Conservation (phyloP, 148 eudicot genomes). For the Linanthus parryae region DNA sequence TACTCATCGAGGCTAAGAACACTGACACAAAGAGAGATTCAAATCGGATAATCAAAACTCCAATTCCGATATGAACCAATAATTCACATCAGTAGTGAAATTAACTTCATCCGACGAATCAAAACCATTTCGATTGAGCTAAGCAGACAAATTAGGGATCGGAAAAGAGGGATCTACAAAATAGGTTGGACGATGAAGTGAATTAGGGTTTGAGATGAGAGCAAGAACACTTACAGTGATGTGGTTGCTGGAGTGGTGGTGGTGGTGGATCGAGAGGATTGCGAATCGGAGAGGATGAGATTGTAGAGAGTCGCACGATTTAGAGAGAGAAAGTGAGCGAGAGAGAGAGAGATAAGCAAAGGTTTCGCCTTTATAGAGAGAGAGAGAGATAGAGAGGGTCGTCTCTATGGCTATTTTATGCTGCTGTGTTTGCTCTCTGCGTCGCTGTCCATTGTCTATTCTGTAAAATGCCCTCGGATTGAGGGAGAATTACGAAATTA, state of each 20-base stretch:
- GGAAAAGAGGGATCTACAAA: background rate
- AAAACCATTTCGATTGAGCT: background rate
- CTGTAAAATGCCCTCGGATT: background rate
- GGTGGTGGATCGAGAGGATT: constrained; percentile 9
- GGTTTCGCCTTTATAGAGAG: background rate
- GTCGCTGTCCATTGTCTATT: constrained; percentile 10
- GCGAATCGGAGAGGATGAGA: constrained; percentile 8
- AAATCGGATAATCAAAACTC: too few relatives aligned
- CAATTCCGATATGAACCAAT: too few relatives aligned
- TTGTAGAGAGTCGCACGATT: constrained; percentile 8
- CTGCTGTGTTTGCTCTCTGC: constrained; percentile 9
- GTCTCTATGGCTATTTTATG: constrained; percentile 8
- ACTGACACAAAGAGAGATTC: too few relatives aligned
- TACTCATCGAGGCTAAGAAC: too few relatives aligned
- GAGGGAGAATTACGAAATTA: too few relatives aligned
- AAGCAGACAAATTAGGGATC: background rate
- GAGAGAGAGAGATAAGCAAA: background rate
- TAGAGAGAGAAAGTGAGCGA: background rate
- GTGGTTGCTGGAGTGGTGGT: too few relatives aligned
- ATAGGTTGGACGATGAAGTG: background rate
- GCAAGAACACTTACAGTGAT: constrained; percentile 7
- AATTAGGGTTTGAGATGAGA: background rate
- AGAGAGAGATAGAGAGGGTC: background rate
- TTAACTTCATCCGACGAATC: background rate
- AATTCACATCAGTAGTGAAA: too few relatives aligned